phyloP scores from a whole-genome alignment of 225 moss, liverwort and hornwort species.

The Physcomitrium patens region DNA sequence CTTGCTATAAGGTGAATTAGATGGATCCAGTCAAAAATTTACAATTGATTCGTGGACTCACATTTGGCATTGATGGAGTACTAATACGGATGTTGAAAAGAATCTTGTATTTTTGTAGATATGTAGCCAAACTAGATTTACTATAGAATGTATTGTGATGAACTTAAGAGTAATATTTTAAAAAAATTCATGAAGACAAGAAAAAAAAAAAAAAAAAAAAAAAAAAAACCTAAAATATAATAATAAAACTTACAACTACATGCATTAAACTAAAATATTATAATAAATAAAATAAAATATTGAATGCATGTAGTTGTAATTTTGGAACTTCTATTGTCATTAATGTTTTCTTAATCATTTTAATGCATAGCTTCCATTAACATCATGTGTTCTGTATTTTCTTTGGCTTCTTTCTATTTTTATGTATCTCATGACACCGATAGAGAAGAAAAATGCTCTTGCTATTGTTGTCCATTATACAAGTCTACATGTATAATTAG shows the following conservation, averaged over 20 bases:
- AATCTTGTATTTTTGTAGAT: conserved; percentile 46
- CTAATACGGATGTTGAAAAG: conserved; percentile 70
- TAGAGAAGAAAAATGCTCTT: conserved; percentile 17
- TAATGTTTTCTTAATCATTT: neutral
- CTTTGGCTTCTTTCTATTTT: neutral
- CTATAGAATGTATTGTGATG: conserved; percentile 52
- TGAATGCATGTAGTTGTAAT: conserved; percentile 15
- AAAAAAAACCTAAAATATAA: no score
- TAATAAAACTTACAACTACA: no score
- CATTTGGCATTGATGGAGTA: conserved; percentile 73
- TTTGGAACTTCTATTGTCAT: neutral
- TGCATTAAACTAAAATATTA: no score
- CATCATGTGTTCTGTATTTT: conserved; percentile 15
- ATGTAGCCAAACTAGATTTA: no score
- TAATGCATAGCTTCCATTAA: conserved; percentile 3
- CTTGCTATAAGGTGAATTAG: conserved; percentile 56
- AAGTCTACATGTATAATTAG: neutral
- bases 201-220: no score
- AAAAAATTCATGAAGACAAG: no score
- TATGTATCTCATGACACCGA: conserved; percentile 23
- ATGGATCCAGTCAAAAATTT: conserved; percentile 65
- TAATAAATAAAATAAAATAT: no score
- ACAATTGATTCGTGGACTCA: conserved; percentile 85
- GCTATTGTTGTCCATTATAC: conserved; percentile 1
- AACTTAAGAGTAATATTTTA: conserved; percentile 32